phyloP scores from a whole-genome alignment of 1,284 basidiomycete species.

The Cryptococcus jaspeensis region DNA sequence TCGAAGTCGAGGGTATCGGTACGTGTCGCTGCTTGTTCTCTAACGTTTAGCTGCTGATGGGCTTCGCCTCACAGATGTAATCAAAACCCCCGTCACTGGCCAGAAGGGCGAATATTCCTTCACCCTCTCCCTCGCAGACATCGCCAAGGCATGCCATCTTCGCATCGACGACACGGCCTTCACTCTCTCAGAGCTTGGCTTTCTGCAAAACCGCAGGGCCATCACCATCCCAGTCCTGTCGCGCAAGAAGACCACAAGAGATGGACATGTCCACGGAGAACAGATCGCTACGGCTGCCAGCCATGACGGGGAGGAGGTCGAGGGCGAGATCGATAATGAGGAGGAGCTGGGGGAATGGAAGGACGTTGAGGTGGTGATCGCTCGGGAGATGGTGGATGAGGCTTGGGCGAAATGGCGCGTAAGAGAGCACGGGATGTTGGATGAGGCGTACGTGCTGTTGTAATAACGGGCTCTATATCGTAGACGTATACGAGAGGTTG shows the following conservation, averaged over 20 bases:
- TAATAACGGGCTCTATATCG: constrained; percentile 1
- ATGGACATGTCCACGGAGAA: not conserved
- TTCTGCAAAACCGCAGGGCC: constrained; percentile 57
- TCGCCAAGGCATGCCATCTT: constrained; percentile 76
- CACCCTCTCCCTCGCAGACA: constrained; percentile 65
- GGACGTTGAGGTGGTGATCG: constrained; percentile 56
- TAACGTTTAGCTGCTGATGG: not conserved
- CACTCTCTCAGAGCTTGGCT: constrained; percentile 80
- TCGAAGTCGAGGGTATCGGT: constrained; percentile 24
- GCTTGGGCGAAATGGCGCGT: constrained; percentile 41
- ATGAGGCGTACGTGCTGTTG: constrained; percentile 40
- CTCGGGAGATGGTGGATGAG: constrained; percentile 67
- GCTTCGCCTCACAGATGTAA: constrained; percentile 9
- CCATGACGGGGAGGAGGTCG: constrained; percentile 3
- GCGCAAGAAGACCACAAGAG: not conserved
- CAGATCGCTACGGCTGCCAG: not conserved
- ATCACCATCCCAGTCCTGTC: constrained; percentile 1
- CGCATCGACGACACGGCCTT: constrained; percentile 83
- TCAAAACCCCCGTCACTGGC: constrained; percentile 7
- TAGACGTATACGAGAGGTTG: too few relatives aligned
- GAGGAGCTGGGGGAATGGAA: constrained; percentile 41
- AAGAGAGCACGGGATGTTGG: constrained; percentile 36
- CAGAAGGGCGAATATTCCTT: constrained; percentile 52
- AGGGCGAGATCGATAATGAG: constrained; percentile 13
- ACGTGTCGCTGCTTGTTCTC: not conserved